These are phyloP conservation scores for Lentinula boryana DNA, from an alignment of 768 basidiomycete genomes.

Conservation along the genomic window DNA sequence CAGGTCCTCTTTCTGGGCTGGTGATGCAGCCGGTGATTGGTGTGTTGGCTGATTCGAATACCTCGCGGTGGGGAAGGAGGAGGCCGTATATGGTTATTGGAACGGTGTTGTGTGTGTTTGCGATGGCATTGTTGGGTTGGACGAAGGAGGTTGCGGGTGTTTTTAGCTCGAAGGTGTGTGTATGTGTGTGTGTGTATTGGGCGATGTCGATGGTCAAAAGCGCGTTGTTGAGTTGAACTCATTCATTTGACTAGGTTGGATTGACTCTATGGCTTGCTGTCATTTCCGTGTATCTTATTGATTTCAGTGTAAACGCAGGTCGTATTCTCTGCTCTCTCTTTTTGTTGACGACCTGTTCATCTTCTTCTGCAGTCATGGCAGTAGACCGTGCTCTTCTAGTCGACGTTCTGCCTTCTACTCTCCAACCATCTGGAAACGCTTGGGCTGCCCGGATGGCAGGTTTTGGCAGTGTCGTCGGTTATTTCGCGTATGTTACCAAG, in stretches of 20 bases:
- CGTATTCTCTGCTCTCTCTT: neutral
- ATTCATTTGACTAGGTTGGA: slow-evolving; percentile 27
- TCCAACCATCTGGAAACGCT: slow-evolving; percentile 84
- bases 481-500: slow-evolving; percentile 65
- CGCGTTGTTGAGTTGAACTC: neutral
- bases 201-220: neutral
- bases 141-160: slow-evolving; percentile 60
- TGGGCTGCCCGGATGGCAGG: slow-evolving; percentile 96
- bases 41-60: slow-evolving; percentile 78
- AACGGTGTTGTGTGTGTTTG: slow-evolving; percentile 55
- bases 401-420: slow-evolving; percentile 67
- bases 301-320: slow-evolving; percentile 60
- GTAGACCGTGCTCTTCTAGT: slow-evolving; percentile 89
- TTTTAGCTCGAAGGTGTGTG: slow-evolving; percentile 23
- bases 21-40: slow-evolving; percentile 90
- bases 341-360: neutral
- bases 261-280: slow-evolving; percentile 72
- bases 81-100: slow-evolving; percentile 81
- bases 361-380: slow-evolving; percentile 57
- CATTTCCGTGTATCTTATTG: slow-evolving; percentile 58
- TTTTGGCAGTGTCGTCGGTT: slow-evolving; percentile 79
- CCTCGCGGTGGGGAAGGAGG: slow-evolving; percentile 77
- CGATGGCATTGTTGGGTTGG: slow-evolving; percentile 82
- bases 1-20: slow-evolving; percentile 86
- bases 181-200: neutral